Evolutionary conservation across 495 filamentous ascomycete genomes (phyloP), one percentile per base, ranked within the genome.

Genomic region (Penicillium ochrochloron): DNA sequence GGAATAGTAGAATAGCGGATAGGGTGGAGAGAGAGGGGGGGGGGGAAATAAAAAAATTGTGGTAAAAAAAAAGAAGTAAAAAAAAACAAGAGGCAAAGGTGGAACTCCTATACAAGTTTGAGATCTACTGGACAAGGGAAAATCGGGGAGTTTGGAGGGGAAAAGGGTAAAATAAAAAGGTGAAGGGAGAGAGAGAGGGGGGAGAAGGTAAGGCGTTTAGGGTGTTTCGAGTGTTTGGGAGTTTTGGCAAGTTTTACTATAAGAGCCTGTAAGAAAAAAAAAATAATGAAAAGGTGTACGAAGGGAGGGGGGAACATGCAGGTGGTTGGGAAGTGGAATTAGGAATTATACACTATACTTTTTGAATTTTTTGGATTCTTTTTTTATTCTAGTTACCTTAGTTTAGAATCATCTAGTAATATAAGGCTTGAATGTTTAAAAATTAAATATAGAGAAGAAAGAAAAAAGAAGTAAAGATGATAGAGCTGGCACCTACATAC

Each of bases 1-100:
- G 58, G 57, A 61, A 66, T 58, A 27, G 56, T 58, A 59, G 57
- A 60, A 42, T 68, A 41, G 41, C 60, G 65, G 60, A 59, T 59
- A 65, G 37, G 57, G 62, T 57, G 57, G 63, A 63, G 59, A 63
- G 56, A 55, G 60, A 37, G 57, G 39, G 39, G 50, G 44, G 41
- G 57, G 25, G 21, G 39, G 29, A 14, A 58, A 34, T 50, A 56
- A 63, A 42, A 27, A 51, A 55, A 60, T 35, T 25, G 23, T 19
- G 50, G 35, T 19, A 61, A 46, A 55, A 61, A 61, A 61, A 54
- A 48, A 64, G 57, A 60, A 50, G 46, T 42, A 9, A 41, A 27
- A 42, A 55, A 54, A 35, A 50, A 60, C n/a, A n/a, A 17, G 59
- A 46, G 54, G 34, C 25, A 42, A 39, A 42, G 37, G 56, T 37